These are phyloP conservation scores for Hyaloscypha variabilis DNA, from an alignment of 495 filamentous ascomycete species.

Conservation along the genomic window DNA sequence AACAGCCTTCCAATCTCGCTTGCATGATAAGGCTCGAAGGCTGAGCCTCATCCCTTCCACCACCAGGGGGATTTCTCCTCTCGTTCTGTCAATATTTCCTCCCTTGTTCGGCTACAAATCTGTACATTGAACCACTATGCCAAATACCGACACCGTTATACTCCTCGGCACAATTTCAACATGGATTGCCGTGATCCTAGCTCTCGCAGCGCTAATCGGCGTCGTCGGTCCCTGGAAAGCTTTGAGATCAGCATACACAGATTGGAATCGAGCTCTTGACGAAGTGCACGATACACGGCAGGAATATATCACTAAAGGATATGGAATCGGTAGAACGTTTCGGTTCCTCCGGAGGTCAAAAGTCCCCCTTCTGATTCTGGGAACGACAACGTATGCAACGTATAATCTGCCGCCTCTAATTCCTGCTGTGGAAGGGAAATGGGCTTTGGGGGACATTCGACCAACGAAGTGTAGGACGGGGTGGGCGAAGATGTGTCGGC, in stretches of 20 bases:
- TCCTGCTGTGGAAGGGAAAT: not conserved
- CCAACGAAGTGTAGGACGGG: not conserved
- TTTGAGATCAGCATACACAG: not conserved
- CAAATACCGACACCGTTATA: not conserved
- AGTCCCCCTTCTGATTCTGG: not conserved
- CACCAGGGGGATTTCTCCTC: too few species aligned
- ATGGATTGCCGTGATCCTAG: not conserved
- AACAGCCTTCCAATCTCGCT: too few species aligned
- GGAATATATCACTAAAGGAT: constrained; percentile 1
- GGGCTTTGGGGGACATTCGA: not conserved
- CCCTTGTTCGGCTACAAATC: too few species aligned
- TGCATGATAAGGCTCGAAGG: too few species aligned
- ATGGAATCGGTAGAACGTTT: not conserved
- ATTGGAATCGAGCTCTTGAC: not conserved
- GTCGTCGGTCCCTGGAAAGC: not conserved
- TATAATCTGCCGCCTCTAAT: not conserved
- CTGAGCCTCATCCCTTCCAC: too few species aligned
- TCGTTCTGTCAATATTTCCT: too few species aligned
- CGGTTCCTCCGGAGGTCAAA: constrained; percentile 1
- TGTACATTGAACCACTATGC: not conserved
- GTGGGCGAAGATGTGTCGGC: not conserved
- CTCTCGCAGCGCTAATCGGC: not conserved
- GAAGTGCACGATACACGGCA: not conserved
- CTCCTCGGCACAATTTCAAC: not conserved
- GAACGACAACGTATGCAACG: not conserved